These are phyloP conservation scores for Acephala macrosclerotiorum DNA, from an alignment of 2,329 filamentous ascomycete genomes.

Conservation along the genomic window DNA sequence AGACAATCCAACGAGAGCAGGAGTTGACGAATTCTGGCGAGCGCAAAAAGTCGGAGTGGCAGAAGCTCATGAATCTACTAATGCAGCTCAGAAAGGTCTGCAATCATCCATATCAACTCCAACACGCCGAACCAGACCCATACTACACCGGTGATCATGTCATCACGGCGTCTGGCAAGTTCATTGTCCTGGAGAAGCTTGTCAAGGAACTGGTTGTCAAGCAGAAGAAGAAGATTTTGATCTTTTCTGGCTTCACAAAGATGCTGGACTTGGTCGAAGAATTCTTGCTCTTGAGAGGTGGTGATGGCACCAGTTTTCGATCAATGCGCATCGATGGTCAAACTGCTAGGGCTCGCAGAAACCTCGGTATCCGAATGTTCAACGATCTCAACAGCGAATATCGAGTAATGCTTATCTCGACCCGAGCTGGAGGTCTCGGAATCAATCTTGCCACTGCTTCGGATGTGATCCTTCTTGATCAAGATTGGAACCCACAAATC, in stretches of 20 bases:
- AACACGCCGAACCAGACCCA: constrained; percentile 53
- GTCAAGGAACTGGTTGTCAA: constrained; percentile 76
- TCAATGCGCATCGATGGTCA: constrained; percentile 85
- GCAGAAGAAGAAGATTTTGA: constrained; percentile 82
- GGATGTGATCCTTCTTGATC: constrained; percentile 96
- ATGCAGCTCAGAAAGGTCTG: constrained; percentile 94
- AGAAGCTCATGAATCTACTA: constrained; percentile 84
- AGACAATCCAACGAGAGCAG: constrained; percentile 48
- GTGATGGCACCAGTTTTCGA: constrained; percentile 70
- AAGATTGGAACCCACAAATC: constrained; percentile 97
- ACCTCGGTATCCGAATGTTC: constrained; percentile 92
- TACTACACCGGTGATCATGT: constrained; percentile 79
- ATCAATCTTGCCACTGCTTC: constrained; percentile 97
- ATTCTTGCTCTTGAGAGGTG: constrained; percentile 63
- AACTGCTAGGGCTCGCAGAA: constrained; percentile 82
- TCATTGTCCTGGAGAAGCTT: constrained; percentile 83
- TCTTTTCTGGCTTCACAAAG: constrained; percentile 93
- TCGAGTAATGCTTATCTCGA: constrained; percentile 92
- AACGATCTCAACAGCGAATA: constrained; percentile 82
- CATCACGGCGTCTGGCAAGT: constrained; percentile 88
- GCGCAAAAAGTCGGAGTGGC: constrained; percentile 50
- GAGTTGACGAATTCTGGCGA: constrained; percentile 30
- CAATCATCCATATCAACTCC: constrained; percentile 77
- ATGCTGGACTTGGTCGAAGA: constrained; percentile 93
- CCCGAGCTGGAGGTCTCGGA: constrained; percentile 91